Conservation (phyloP, 768 basidiomycete genomes). For the Crepidotus variabilis region DNA sequence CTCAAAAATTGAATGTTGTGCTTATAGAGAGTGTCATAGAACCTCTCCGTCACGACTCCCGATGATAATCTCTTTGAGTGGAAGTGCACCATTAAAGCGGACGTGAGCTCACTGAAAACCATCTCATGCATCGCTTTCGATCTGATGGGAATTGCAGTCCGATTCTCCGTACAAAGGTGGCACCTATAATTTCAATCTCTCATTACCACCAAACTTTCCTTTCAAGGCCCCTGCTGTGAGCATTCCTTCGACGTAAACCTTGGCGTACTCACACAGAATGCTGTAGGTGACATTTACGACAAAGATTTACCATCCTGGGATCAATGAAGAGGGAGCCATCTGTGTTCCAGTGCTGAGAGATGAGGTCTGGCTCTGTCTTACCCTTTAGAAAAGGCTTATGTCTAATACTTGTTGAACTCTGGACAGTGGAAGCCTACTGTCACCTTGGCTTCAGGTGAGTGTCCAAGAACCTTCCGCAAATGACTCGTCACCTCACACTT, state of each 20-base stretch:
- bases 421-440: slow-evolving; percentile 88
- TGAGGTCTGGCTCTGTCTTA: slow-evolving; percentile 43
- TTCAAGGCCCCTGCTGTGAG: slow-evolving; percentile 82
- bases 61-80: slow-evolving; percentile 76
- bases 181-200: slow-evolving; percentile 69
- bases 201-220: slow-evolving; percentile 78
- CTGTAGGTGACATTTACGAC: slow-evolving; percentile 77
- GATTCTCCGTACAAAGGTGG: slow-evolving; percentile 84
- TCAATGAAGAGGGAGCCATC: slow-evolving; percentile 85
- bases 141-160: slow-evolving; percentile 33
- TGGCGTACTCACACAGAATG: background rate
- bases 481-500: slow-evolving; percentile 2
- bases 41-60: slow-evolving; percentile 53
- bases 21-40: slow-evolving; percentile 37
- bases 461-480: background rate
- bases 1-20: background rate
- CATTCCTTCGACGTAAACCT: background rate
- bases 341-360: slow-evolving; percentile 83
- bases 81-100: slow-evolving; percentile 74
- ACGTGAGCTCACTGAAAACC: slow-evolving; percentile 40
- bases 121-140: background rate
- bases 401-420: slow-evolving; percentile 7
- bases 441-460: slow-evolving; percentile 63
- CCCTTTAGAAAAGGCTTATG: slow-evolving; percentile 4
- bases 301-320: slow-evolving; percentile 88